phyloP scores from a whole-genome alignment of 495 filamentous ascomycete species.

The Copromyces sp. region DNA sequence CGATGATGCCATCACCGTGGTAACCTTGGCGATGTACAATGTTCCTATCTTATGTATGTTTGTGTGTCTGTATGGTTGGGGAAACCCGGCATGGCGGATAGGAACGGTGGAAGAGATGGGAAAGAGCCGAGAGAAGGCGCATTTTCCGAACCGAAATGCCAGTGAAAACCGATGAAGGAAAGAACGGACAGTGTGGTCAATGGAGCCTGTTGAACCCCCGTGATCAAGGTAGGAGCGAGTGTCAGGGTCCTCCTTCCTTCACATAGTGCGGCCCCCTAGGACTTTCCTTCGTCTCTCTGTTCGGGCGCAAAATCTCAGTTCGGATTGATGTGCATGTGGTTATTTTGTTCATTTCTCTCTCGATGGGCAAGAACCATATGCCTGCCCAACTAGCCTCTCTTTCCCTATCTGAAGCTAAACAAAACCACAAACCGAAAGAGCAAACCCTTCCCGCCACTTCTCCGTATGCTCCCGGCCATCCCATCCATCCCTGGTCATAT shows the following conservation, averaged over 20 bases:
- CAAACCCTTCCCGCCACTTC: neutral
- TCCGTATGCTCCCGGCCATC: neutral
- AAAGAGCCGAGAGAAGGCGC: neutral
- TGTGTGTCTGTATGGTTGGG: neutral
- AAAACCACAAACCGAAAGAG: neutral
- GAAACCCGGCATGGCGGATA: neutral
- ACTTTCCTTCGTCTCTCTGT: neutral
- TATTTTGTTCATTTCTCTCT: neutral
- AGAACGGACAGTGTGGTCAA: neutral
- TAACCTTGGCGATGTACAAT: neutral
- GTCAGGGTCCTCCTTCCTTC: neutral
- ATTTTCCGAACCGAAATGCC: neutral
- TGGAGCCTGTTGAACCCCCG: neutral
- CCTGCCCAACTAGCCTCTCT: neutral
- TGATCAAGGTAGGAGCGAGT: neutral
- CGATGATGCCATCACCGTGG: neutral
- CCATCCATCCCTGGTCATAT: neutral
- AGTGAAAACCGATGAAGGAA: neutral
- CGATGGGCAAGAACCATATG: neutral
- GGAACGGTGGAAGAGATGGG: neutral
- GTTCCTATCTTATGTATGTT: neutral
- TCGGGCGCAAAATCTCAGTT: neutral
- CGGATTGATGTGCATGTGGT: neutral
- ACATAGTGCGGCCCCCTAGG: too few relatives aligned
- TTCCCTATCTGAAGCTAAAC: neutral